Evolutionary conservation across 495 filamentous ascomycete species (phyloP).

Genomic region (Jackrogersella multiformis): DNA sequence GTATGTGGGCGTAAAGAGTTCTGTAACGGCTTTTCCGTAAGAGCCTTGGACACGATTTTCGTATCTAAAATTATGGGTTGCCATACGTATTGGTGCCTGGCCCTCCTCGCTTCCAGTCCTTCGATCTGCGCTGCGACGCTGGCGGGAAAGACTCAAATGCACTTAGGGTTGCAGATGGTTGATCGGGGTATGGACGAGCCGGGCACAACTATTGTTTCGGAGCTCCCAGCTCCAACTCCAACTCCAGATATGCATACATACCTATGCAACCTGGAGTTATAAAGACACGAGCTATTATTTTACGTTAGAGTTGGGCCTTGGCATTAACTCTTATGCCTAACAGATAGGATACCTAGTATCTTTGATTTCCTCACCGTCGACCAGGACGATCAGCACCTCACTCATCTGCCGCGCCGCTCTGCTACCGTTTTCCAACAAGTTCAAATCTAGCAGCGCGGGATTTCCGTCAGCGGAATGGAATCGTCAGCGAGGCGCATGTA

Average conservation of each 20-base stretch:
- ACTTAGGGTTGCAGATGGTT: constrained; percentile 17
- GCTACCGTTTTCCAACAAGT: not conserved
- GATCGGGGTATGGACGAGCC: constrained; percentile 10
- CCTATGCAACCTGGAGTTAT: not conserved
- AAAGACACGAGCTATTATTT: not conserved
- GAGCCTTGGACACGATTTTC: not conserved
- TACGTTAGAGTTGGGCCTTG: not conserved
- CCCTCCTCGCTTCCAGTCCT: constrained; percentile 13
- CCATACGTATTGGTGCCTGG: not conserved
- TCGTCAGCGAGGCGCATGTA: not conserved
- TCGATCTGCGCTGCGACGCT: constrained; percentile 27
- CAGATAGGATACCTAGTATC: too few species aligned
- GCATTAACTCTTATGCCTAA: not conserved
- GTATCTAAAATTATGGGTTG: constrained; percentile 36
- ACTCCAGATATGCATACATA: not conserved
- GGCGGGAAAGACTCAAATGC: constrained; percentile 5
- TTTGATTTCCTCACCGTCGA: not conserved
- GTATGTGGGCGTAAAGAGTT: not conserved
- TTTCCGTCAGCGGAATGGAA: not conserved
- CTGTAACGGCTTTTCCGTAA: not conserved
- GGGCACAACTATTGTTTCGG: constrained; percentile 9
- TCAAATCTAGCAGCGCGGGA: not conserved
- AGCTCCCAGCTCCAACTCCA: constrained; percentile 7
- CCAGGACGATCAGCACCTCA: not conserved
- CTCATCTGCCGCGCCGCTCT: constrained; percentile 10